Evolutionary conservation across 371 early-diverging fungal species (phyloP).

Genomic region (Mucor irregularis): DNA sequence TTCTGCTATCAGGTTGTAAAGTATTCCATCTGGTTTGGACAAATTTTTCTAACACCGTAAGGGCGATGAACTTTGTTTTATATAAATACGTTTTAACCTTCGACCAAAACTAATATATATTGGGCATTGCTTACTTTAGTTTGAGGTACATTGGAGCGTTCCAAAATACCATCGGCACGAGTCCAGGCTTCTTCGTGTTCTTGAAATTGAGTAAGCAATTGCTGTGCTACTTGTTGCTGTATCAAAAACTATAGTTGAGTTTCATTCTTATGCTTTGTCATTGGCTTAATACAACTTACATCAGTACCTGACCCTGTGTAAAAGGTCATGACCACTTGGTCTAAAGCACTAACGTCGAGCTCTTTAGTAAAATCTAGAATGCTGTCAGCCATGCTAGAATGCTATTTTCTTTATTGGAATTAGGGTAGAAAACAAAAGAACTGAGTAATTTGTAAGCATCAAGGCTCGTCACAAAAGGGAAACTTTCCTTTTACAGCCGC

Average conservation of each 20-base stretch:
- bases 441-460: no score
- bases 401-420: no score
- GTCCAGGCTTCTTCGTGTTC: conserved; percentile 98
- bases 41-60: conserved; percentile 95
- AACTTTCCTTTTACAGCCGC: no score
- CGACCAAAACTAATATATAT: no score
- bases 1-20: conserved; percentile 86
- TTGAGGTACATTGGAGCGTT: conserved; percentile 76
- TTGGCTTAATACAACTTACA: conserved; percentile 40
- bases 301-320: conserved; percentile 70
- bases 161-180: conserved; percentile 93
- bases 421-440: no score
- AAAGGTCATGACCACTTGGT: conserved; percentile 85
- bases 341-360: conserved; percentile 83
- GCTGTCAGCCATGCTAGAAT: conserved; percentile 51
- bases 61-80: conserved; percentile 92
- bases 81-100: no score
- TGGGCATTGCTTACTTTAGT: conserved; percentile 86
- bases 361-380: conserved; percentile 91
- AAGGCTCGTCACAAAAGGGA: no score
- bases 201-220: conserved; percentile 90
- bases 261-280: not conserved
- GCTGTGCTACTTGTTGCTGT: conserved; percentile 82
- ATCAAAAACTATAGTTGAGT: conserved; percentile 4
- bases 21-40: conserved; percentile 98